phyloP scores from a whole-genome alignment of 73 alveolate species.

The Urostyla sp. region DNA sequence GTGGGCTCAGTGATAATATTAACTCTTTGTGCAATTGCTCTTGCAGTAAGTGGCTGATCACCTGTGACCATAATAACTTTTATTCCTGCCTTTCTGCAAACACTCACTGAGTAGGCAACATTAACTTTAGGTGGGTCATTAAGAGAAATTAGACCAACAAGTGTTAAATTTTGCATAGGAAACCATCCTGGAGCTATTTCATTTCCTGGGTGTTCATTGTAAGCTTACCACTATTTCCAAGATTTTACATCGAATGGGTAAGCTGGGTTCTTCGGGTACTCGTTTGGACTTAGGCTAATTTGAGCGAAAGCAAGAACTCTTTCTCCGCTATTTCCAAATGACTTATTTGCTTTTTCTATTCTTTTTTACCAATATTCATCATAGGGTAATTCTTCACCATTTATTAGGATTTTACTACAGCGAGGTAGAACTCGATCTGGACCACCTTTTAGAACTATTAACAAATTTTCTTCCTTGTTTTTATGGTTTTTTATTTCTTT shows the following conservation, averaged over 20 bases:
- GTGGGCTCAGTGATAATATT: constrained; percentile 69
- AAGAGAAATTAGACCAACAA: constrained; percentile 92
- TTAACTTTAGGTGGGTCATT: constrained; percentile 97
- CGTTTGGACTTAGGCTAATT: constrained; percentile 53
- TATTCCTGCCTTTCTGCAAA: constrained; percentile 94
- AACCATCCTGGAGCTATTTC: constrained; percentile 29
- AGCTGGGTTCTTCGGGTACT: constrained; percentile 51
- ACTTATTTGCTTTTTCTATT: constrained; percentile 66
- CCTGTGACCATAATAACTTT: constrained; percentile 98
- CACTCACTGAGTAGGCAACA: constrained; percentile 77
- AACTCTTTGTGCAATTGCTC: constrained; percentile 92
- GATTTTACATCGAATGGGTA: constrained; percentile 28
- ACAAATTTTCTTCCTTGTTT: constrained; percentile 18
- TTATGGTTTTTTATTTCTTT: neutral
- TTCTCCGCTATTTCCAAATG: constrained; percentile 83
- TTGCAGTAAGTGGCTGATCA: constrained; percentile 98
- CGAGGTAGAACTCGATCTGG: constrained; percentile 95
- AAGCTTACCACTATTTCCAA: constrained; percentile 37
- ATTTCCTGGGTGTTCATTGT: neutral
- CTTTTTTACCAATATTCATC: constrained; percentile 66
- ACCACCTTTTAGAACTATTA: constrained; percentile 95
- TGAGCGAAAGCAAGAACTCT: constrained; percentile 91
- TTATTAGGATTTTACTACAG: constrained; percentile 64
- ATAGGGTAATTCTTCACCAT: constrained; percentile 53
- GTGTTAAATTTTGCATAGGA: constrained; percentile 77